A percentile compares a stretch with the other conserved stretches of the same genome.
Evolutionary conservation across 2,329 filamentous ascomycete genomes (phyloP).

Genomic region (Aspergillus pseudoviridinutans): DNA sequence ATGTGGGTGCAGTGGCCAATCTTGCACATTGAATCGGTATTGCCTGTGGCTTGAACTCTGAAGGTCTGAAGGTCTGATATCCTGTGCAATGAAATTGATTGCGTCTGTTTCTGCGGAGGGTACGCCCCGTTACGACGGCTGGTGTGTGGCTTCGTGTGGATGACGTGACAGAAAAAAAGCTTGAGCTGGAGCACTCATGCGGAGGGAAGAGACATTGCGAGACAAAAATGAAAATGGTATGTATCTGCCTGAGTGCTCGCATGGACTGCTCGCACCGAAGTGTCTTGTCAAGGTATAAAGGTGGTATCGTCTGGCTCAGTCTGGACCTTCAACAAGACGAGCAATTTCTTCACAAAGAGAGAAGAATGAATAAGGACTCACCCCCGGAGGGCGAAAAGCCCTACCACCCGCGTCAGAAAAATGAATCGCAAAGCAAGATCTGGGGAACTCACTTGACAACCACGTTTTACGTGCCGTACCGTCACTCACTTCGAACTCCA

Average conservation of each 20-base stretch:
- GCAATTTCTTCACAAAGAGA: neutral
- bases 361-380: neutral
- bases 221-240: neutral
- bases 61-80: neutral
- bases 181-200: neutral
- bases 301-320: neutral
- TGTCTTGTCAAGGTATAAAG: neutral
- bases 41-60: neutral
- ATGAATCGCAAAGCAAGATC: neutral
- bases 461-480: neutral
- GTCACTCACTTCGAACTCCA: constrained; percentile 4
- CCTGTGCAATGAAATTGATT: constrained; percentile 9
- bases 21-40: neutral
- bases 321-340: neutral
- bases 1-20: no score
- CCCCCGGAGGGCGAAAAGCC: neutral
- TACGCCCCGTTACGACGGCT: neutral
- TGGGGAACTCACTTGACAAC: neutral
- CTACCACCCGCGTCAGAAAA: neutral
- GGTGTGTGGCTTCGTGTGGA: neutral
- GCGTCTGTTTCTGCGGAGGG: constrained; percentile 9
- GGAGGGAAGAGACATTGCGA: neutral
- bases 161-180: neutral
- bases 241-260: neutral
- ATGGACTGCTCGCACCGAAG: neutral